A percentile compares a stretch with the other conserved stretches of the same genome.
Evolutionary conservation across 2,329 filamentous ascomycete genomes (phyloP).

Genomic region (Myriangium duriaei): DNA sequence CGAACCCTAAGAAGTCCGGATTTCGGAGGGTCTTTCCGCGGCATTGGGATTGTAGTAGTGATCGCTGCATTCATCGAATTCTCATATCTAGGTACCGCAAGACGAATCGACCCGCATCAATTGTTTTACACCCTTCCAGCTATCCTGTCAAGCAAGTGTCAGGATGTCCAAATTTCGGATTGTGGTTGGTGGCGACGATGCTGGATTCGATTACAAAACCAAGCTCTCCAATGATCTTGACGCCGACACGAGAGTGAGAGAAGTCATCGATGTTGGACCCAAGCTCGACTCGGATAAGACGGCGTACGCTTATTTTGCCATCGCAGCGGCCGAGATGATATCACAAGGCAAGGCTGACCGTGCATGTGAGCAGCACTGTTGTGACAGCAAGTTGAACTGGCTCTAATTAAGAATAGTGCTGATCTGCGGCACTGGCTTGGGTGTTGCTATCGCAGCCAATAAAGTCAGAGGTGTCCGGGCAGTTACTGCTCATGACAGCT

Average conservation of each 20-base stretch:
- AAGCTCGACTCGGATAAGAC: constrained; percentile 56
- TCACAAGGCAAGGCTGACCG: constrained; percentile 56
- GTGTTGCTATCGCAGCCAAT: constrained; percentile 80
- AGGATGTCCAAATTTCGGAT: constrained; percentile 25
- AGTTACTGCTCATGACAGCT: constrained; percentile 82
- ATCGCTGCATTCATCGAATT: no score
- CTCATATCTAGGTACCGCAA: no score
- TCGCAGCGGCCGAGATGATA: constrained; percentile 55
- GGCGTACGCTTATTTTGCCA: constrained; percentile 68
- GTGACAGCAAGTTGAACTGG: no score
- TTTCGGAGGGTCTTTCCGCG: no score
- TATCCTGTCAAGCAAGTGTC: no score
- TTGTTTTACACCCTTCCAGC: no score
- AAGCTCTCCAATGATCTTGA: constrained; percentile 62
- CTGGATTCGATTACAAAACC: constrained; percentile 67
- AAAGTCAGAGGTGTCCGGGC: constrained; percentile 74
- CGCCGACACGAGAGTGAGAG: constrained; percentile 51
- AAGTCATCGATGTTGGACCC: constrained; percentile 64
- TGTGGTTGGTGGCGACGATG: constrained; percentile 55
- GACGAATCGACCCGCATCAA: no score
- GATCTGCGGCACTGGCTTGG: constrained; percentile 80
- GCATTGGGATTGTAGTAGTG: no score
- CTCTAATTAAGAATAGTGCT: no score
- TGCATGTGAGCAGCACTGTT: constrained; percentile 56
- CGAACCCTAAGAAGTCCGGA: no score